A percentile compares a stretch with the other conserved stretches of the same genome.
Evolutionary conservation across 2,329 filamentous ascomycete species (phyloP).

Genomic region (Knoxdaviesia capensis): DNA sequence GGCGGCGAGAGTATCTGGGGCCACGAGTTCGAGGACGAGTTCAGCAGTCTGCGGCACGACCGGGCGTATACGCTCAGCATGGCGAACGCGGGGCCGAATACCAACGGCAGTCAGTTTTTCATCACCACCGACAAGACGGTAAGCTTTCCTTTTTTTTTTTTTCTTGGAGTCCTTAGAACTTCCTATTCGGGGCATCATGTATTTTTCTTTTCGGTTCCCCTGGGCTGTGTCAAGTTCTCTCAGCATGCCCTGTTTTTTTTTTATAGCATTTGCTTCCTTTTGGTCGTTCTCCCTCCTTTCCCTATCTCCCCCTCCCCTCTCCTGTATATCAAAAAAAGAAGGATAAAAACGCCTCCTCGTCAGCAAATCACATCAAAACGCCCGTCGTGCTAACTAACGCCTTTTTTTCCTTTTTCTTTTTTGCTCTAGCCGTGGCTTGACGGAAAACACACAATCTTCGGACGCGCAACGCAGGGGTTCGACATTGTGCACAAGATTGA

Average conservation of each 20-base stretch:
- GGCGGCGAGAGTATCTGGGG: slow-evolving; percentile 88
- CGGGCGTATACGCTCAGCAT: slow-evolving; percentile 93
- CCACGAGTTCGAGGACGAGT: slow-evolving; percentile 83
- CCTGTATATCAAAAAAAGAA: too few species aligned
- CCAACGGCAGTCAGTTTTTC: slow-evolving; percentile 94
- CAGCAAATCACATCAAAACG: background rate
- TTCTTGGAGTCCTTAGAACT: background rate
- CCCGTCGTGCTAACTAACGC: slow-evolving; percentile 1
- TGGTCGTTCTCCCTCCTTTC: too few species aligned
- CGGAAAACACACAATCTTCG: slow-evolving; percentile 91
- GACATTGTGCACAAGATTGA: slow-evolving; percentile 96
- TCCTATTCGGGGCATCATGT: background rate
- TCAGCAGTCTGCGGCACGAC: slow-evolving; percentile 78
- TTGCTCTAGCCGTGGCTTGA: slow-evolving; percentile 61
- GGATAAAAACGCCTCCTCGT: too few species aligned
- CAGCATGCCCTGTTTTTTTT: background rate
- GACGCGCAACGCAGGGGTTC: slow-evolving; percentile 69
- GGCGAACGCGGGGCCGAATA: slow-evolving; percentile 91
- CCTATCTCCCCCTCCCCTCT: too few species aligned
- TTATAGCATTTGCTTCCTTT: too few species aligned
- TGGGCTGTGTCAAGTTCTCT: slow-evolving; percentile 1
- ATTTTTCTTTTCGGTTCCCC: slow-evolving; percentile 1
- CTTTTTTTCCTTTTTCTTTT: background rate
- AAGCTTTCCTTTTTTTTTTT: slow-evolving; percentile 15
- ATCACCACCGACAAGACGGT: slow-evolving; percentile 94